Evolutionary conservation across 352 stramenopile genomes (phyloP), one percentile per base, ranked within the genome.

Genomic region (Globisporangium nodosum): DNA sequence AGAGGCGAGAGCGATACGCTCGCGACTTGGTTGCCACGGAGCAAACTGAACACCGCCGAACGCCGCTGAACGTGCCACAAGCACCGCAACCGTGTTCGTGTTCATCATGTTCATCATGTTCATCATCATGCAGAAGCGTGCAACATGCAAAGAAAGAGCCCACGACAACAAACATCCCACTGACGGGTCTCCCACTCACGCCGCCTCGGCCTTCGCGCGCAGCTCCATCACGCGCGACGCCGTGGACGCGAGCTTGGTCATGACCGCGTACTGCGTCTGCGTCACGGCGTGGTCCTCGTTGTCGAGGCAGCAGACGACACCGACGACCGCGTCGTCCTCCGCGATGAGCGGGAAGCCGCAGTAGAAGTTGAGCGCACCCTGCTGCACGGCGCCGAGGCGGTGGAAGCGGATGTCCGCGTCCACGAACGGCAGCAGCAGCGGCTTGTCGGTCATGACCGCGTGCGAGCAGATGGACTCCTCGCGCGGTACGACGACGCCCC

Each of bases 381-480:
- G 52, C 45, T 68, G 64, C 30, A 85, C 66, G 40, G 59, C 48
- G 21, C 68, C 63, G 56, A 75, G 70, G 30, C 74, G 61, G 56
- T 54, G 67, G 52, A 88, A 88, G 24, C 81, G 81, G 18, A 88
- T 62, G 42, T 90, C 78, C 3, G 81, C 75, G 50, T 85, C 74
- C 3, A 74, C 72, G 30, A 85, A 66, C 1, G 70, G 69, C 21
- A 88, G 59, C 18, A 90, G 63, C 5, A 90, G 55, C 21, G 78
- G 81, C 40, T 75, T 69, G 50, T 72, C 59, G 40, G 57, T 70
- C 76, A 88, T 86, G 37, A 90, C 56, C 7, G 68, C 73, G 60
- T 91, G 78, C 21, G 66, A 54, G 54, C 81, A 91, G 30, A 89
- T 74, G 7, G 71, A 63, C 30, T 89, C 63, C 13, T 83, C 66